Evolutionary conservation across 2,329 filamentous ascomycete genomes (phyloP).

Genomic region (Cytospora leucostoma): DNA sequence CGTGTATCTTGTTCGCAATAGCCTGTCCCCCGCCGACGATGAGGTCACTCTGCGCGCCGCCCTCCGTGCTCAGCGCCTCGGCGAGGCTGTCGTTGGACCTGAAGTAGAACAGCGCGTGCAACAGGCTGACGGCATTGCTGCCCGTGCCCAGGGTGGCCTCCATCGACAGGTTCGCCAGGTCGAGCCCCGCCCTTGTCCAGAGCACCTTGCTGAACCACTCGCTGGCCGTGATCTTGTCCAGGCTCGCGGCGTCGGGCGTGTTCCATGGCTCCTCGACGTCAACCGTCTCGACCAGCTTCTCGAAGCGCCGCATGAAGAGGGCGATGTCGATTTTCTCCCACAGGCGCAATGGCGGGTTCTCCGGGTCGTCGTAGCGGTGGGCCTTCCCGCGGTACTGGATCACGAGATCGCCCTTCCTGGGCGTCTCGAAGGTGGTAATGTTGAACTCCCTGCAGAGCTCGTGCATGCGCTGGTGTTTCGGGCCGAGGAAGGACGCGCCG

Average conservation of each 20-base stretch:
- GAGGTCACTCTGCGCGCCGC: constrained; percentile 25
- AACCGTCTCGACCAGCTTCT: constrained; percentile 24
- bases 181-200: constrained; percentile 18
- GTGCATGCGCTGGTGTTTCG: constrained; percentile 23
- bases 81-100: constrained; percentile 16
- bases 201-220: constrained; percentile 18
- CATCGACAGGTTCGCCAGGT: constrained; percentile 16
- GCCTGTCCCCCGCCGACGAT: constrained; percentile 23
- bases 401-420: constrained; percentile 23
- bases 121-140: constrained; percentile 15
- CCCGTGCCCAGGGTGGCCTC: constrained; percentile 21
- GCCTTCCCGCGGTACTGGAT: too few species aligned
- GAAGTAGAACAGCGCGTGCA: constrained; percentile 26
- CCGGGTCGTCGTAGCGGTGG: too few species aligned
- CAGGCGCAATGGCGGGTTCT: too few species aligned
- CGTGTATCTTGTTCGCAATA: constrained; percentile 26
- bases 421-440: constrained; percentile 6
- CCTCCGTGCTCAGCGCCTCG: constrained; percentile 9
- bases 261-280: constrained; percentile 25
- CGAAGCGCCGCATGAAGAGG: constrained; percentile 17
- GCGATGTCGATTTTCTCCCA: constrained; percentile 2
- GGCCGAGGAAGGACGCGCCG: constrained; percentile 31
- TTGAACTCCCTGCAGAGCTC: too few species aligned
- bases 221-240: constrained; percentile 22
- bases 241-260: constrained; percentile 20